phyloP scores from a whole-genome alignment of 2,329 filamentous ascomycete genomes.

The Aureobasidium sp. region DNA sequence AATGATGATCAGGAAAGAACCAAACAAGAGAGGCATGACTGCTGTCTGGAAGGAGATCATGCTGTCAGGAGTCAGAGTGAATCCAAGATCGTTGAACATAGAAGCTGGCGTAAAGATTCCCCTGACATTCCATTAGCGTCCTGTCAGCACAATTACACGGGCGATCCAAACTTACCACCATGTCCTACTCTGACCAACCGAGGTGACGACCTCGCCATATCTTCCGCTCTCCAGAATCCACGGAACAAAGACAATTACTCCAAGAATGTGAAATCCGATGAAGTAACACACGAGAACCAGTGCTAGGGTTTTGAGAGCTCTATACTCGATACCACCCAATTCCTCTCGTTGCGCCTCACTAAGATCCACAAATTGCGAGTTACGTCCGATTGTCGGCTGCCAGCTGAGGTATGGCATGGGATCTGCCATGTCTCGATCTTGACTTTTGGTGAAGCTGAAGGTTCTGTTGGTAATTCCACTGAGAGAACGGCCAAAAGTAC shows the following conservation, averaged over 20 bases:
- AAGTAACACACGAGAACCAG: slow-evolving; percentile 73
- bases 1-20: slow-evolving; percentile 83
- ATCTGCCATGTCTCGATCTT: slow-evolving; percentile 45
- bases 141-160: too few species aligned
- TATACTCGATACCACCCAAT: slow-evolving; percentile 91
- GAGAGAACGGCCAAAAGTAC: slow-evolving; percentile 14
- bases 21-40: slow-evolving; percentile 65
- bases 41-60: slow-evolving; percentile 84
- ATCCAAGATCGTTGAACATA: slow-evolving; percentile 91
- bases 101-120: slow-evolving; percentile 82
- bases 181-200: slow-evolving; percentile 54
- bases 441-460: slow-evolving; percentile 25
- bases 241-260: slow-evolving; percentile 64
- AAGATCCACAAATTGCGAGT: slow-evolving; percentile 84
- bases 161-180: slow-evolving; percentile 69
- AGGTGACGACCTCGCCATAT: slow-evolving; percentile 61
- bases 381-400: slow-evolving; percentile 84
- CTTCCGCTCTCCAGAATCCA: slow-evolving; percentile 64
- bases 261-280: slow-evolving; percentile 73
- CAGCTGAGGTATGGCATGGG: slow-evolving; percentile 87
- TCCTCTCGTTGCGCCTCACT: slow-evolving; percentile 90
- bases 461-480: slow-evolving; percentile 17
- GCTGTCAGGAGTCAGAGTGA: slow-evolving; percentile 84
- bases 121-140: slow-evolving; percentile 27
- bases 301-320: slow-evolving; percentile 78